Conservation (phyloP, 148 eudicot species). For the Limonium bicolor region DNA sequence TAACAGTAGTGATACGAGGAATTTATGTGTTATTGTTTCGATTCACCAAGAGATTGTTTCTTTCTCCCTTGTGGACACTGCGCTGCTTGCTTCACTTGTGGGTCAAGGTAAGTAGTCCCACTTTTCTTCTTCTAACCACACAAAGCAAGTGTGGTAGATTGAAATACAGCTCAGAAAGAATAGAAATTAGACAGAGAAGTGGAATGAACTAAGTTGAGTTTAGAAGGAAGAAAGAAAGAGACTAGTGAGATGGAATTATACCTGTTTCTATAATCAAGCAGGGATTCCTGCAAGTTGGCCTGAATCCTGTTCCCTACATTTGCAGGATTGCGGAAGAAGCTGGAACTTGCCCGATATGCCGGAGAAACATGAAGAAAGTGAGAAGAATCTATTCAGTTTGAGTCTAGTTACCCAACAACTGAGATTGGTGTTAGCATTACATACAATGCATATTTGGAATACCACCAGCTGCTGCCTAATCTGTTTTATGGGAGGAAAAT, state of each 20-base stretch:
- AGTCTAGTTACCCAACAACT: too few relatives aligned
- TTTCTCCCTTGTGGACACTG: slow-evolving; percentile 55
- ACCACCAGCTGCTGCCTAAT: too few relatives aligned
- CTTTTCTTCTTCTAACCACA: background rate
- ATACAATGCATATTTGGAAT: too few relatives aligned
- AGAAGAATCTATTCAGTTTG: slow-evolving; percentile 56
- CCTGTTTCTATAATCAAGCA: too few relatives aligned
- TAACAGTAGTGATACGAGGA: slow-evolving; percentile 9
- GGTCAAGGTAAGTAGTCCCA: slow-evolving; percentile 27
- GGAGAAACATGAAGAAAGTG: slow-evolving; percentile 58
- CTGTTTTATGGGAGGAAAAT: too few relatives aligned
- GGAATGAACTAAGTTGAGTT: too few relatives aligned
- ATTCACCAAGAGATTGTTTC: slow-evolving; percentile 39
- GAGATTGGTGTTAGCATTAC: too few relatives aligned
- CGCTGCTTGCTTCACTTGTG: slow-evolving; percentile 45
- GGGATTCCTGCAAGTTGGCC: too few relatives aligned
- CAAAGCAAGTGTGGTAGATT: background rate
- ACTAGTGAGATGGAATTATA: too few relatives aligned
- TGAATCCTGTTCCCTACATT: background rate
- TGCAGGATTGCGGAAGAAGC: slow-evolving; percentile 64
- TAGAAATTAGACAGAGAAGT: too few relatives aligned
- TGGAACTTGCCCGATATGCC: slow-evolving; percentile 57
- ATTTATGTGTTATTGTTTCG: slow-evolving; percentile 35
- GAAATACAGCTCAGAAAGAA: too few relatives aligned
- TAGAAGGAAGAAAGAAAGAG: too few relatives aligned